These are phyloP conservation scores for Antarctomyces pellizariae DNA, from an alignment of 495 filamentous ascomycete genomes.

Conservation along the genomic window DNA sequence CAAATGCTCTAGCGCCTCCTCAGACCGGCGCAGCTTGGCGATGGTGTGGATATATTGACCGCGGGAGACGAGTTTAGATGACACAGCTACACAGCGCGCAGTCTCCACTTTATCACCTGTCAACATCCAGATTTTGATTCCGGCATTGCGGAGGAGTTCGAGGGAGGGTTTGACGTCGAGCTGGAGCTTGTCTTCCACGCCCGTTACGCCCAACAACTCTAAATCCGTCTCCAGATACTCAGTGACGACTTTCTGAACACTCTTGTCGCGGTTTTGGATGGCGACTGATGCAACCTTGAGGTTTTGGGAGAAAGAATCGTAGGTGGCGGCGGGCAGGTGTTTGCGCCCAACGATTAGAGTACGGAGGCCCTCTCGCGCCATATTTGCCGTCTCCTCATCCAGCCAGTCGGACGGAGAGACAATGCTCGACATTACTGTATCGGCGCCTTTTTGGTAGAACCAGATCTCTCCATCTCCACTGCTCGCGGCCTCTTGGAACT, in stretches of 20 bases:
- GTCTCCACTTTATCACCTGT: slow-evolving; percentile 99
- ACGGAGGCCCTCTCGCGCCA: slow-evolving; percentile 88
- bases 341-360: slow-evolving; percentile 88
- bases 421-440: slow-evolving; percentile 89
- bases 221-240: slow-evolving; percentile 72
- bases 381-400: slow-evolving; percentile 94
- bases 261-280: slow-evolving; percentile 53
- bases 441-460: slow-evolving; percentile 98
- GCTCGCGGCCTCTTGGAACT: slow-evolving; percentile 36
- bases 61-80: slow-evolving; percentile 77
- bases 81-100: slow-evolving; percentile 86
- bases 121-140: slow-evolving; percentile 99
- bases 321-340: slow-evolving; percentile 48
- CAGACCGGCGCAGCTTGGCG: slow-evolving; percentile 53
- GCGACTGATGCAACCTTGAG: slow-evolving; percentile 64
- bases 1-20: slow-evolving; percentile 61
- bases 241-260: slow-evolving; percentile 55
- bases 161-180: slow-evolving; percentile 84
- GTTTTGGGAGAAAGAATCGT: slow-evolving; percentile 48
- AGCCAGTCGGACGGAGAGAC: slow-evolving; percentile 95
- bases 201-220: slow-evolving; percentile 85
- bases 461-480: slow-evolving; percentile 52
- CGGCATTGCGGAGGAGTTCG: slow-evolving; percentile 86
- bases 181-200: slow-evolving; percentile 93
- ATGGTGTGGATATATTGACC: slow-evolving; percentile 94